phyloP scores from a whole-genome alignment of 108 stramenopile species.

The Stephanodiscus minutulus region DNA sequence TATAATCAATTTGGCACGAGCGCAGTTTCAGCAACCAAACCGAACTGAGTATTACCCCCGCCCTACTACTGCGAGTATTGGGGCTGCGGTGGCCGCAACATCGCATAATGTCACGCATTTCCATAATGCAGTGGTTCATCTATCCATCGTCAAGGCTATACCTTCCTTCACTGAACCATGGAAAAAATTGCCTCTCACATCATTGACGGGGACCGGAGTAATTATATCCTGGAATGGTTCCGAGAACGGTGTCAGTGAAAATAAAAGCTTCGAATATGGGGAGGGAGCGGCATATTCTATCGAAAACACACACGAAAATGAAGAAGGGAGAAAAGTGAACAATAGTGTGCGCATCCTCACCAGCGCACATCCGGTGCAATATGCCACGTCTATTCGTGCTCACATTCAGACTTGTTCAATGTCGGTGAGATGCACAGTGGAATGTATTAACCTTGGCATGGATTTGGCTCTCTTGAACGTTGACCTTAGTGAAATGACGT shows the following conservation, averaged over 20 bases:
- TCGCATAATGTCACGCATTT: background rate
- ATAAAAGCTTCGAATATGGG: background rate
- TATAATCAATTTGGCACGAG: no score
- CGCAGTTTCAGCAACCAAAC: no score
- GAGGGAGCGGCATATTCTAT: background rate
- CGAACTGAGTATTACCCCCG: no score
- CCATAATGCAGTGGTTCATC: constrained; percentile 11
- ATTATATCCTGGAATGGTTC: constrained; percentile 6
- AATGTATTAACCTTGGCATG: constrained; percentile 23
- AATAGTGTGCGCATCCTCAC: constrained; percentile 28
- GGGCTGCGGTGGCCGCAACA: background rate
- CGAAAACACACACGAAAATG: background rate
- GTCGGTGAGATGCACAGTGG: constrained; percentile 16
- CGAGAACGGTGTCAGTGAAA: background rate
- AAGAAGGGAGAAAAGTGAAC: background rate
- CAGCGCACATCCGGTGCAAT: constrained; percentile 57
- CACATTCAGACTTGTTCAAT: constrained; percentile 3
- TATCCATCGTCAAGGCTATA: constrained; percentile 19
- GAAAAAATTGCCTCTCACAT: constrained; percentile 17
- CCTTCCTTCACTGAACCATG: constrained; percentile 33
- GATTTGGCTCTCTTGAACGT: constrained; percentile 33
- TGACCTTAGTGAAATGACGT: background rate
- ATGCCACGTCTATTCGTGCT: constrained; percentile 55
- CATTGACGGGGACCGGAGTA: constrained; percentile 14
- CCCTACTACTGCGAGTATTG: no score